phyloP scores from a whole-genome alignment of 208 protist species.

The Naegleria lovaniensis region DNA sequence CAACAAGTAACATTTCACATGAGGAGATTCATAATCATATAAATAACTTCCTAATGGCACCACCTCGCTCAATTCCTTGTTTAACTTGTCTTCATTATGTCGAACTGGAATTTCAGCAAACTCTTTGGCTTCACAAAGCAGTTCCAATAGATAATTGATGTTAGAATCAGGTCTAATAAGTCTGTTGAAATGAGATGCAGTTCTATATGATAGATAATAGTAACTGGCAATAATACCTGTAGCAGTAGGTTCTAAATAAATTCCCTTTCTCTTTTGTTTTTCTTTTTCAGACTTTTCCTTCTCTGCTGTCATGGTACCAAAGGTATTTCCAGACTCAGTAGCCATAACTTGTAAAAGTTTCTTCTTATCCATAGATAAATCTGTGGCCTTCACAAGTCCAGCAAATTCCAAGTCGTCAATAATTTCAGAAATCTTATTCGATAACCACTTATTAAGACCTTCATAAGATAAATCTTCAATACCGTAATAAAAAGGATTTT shows the following conservation, averaged over 20 bases:
- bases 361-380: constrained; percentile 22
- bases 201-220: constrained; percentile 96
- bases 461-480: constrained; percentile 77
- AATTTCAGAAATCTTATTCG: not conserved
- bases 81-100: constrained; percentile 98
- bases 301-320: not conserved
- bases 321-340: not conserved
- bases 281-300: not conserved
- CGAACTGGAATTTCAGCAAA: constrained; percentile 92
- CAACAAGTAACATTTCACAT: constrained; percentile 92
- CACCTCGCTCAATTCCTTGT: constrained; percentile 67
- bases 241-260: constrained; percentile 64
- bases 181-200: constrained; percentile 76
- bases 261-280: not conserved
- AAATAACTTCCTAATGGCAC: constrained; percentile 59
- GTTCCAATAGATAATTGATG: constrained; percentile 55
- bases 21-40: constrained; percentile 69
- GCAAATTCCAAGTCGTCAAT: constrained; percentile 12
- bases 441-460: constrained; percentile 36
- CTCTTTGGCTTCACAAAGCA: constrained; percentile 84
- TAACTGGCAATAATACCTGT: constrained; percentile 93
- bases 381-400: constrained; percentile 56
- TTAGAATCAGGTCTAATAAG: constrained; percentile 55
- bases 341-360: constrained; percentile 47
- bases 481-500: constrained; percentile 97